A percentile compares a stretch with the other conserved stretches of the same genome.
These are phyloP conservation scores for Syzygium aqueum DNA, from an alignment of 345 rosid genomes.

Conservation along the genomic window DNA sequence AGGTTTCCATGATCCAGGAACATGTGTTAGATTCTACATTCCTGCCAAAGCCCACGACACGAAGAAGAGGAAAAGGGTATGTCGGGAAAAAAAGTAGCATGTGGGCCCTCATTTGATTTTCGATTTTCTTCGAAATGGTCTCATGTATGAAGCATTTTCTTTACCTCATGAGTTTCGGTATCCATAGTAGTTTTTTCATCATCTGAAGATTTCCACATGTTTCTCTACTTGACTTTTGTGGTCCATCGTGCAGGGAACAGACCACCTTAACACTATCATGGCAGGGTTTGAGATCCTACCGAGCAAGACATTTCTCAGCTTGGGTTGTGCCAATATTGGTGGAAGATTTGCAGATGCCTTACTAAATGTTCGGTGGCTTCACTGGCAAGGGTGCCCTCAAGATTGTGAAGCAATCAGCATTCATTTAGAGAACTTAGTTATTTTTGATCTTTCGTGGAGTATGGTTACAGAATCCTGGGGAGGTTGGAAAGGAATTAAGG, in stretches of 20 bases:
- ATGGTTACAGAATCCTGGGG: not conserved
- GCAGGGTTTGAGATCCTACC: not conserved
- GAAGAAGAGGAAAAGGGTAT: not conserved
- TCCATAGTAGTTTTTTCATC: not conserved
- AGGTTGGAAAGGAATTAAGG: not conserved
- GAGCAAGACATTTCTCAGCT: not conserved
- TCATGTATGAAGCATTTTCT: not conserved
- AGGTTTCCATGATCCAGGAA: not conserved
- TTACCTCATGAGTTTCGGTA: not conserved
- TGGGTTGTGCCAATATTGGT: not conserved
- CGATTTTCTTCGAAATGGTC: not conserved
- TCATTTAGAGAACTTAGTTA: not conserved
- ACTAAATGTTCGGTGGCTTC: not conserved
- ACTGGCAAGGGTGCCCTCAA: not conserved
- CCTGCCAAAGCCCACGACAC: not conserved
- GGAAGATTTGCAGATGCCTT: not conserved
- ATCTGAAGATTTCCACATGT: not conserved
- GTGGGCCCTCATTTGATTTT: not conserved
- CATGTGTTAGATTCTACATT: not conserved
- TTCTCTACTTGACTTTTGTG: not conserved
- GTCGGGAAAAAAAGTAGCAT: not conserved
- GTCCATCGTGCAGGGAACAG: not conserved
- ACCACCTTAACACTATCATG: not conserved
- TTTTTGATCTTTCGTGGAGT: not conserved
- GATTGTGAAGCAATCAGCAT: not conserved